These are phyloP conservation scores for Coniochaeta sp. DNA, from an alignment of 2,329 filamentous ascomycete genomes.

Conservation along the genomic window DNA sequence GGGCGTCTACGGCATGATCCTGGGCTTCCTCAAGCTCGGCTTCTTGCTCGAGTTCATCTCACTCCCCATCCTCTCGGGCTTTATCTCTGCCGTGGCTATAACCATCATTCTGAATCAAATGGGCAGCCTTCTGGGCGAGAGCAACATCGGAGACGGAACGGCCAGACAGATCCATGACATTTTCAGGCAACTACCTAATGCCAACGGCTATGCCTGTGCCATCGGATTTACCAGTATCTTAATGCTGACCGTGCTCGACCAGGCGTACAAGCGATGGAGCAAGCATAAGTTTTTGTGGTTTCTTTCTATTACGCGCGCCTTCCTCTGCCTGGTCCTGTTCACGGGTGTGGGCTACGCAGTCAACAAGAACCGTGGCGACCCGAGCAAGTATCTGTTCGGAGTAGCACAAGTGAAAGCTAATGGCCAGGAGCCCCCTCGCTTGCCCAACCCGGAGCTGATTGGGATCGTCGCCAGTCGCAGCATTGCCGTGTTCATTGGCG, in stretches of 20 bases:
- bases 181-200: conserved; percentile 46
- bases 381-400: conserved; percentile 42
- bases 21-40: conserved; percentile 55
- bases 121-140: conserved; percentile 47
- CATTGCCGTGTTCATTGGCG: conserved; percentile 54
- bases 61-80: conserved; percentile 54
- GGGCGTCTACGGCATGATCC: conserved; percentile 49
- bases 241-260: conserved; percentile 47
- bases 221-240: conserved; percentile 52
- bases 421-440: conserved; percentile 41
- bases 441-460: conserved; percentile 39
- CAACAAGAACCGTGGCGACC: conserved; percentile 39
- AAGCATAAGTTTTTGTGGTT: conserved; percentile 51
- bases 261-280: conserved; percentile 48
- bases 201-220: conserved; percentile 49
- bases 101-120: conserved; percentile 61
- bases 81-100: conserved; percentile 59
- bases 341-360: conserved; percentile 56
- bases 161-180: conserved; percentile 52
- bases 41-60: conserved; percentile 62
- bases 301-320: conserved; percentile 51
- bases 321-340: conserved; percentile 52
- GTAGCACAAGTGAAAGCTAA: conserved; percentile 50
- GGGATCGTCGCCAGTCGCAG: conserved; percentile 43
- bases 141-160: conserved; percentile 41